Conservation (phyloP, 1,284 basidiomycete genomes). For the Tilletia walkeri region DNA sequence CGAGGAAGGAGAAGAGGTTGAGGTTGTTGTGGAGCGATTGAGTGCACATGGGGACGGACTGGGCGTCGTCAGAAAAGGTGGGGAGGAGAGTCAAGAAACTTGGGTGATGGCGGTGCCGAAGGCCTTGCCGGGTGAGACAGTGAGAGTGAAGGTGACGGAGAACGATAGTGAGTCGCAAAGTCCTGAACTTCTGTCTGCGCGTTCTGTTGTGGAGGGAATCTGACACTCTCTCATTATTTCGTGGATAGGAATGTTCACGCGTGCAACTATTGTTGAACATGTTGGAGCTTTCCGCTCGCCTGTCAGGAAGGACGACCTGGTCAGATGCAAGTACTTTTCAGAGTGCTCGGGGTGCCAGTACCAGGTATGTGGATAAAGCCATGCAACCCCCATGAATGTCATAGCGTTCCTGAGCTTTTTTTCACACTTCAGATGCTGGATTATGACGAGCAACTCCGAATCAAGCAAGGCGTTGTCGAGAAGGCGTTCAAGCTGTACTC, state of each 20-base stretch:
- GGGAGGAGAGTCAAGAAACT: conserved; percentile 19
- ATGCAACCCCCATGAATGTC: background rate
- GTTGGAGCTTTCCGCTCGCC: conserved; percentile 10
- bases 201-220: conserved; percentile 33
- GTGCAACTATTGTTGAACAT: conserved; percentile 16
- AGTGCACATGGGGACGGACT: conserved; percentile 42
- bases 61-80: background rate
- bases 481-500: conserved; percentile 66
- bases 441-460: conserved; percentile 77
- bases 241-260: conserved; percentile 7
- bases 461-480: conserved; percentile 83
- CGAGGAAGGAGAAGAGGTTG: conserved; percentile 36
- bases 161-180: conserved; percentile 46
- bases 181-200: conserved; percentile 19
- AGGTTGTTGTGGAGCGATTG: conserved; percentile 40
- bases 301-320: conserved; percentile 31
- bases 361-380: conserved; percentile 16
- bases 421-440: conserved; percentile 62
- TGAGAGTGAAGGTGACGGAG: conserved; percentile 34
- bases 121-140: conserved; percentile 44
- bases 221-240: background rate
- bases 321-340: conserved; percentile 53
- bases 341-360: conserved; percentile 54
- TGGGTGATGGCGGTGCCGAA: conserved; percentile 50
- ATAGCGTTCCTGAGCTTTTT: background rate